Conservation (phyloP, 2,329 filamentous ascomycete genomes). For the Epicoccum sorghinum region DNA sequence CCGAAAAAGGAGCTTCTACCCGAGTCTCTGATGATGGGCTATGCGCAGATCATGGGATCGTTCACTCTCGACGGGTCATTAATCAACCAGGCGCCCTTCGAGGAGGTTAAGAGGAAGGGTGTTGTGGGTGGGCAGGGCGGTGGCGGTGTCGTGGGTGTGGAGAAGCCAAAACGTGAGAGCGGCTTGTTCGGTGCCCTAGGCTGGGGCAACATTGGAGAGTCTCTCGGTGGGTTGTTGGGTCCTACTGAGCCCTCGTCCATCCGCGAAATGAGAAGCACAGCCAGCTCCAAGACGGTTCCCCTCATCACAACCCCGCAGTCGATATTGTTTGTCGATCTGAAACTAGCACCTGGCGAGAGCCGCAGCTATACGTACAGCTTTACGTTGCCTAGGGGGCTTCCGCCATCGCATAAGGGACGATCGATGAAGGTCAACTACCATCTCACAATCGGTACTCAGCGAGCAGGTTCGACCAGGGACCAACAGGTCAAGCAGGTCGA, state of each 20-base stretch:
- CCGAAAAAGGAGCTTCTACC: constrained; percentile 53
- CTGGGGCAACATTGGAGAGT: constrained; percentile 87
- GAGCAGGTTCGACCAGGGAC: constrained; percentile 76
- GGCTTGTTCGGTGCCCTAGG: constrained; percentile 83
- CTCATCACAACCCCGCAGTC: constrained; percentile 95
- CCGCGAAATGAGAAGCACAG: constrained; percentile 90
- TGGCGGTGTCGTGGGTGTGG: constrained; percentile 82
- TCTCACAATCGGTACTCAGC: constrained; percentile 88
- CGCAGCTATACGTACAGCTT: constrained; percentile 87
- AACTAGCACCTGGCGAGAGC: constrained; percentile 86
- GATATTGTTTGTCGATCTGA: constrained; percentile 91
- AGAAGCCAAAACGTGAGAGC: constrained; percentile 74
- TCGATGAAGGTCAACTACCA: constrained; percentile 94
- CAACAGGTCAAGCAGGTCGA: constrained; percentile 87
- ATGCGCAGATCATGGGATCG: constrained; percentile 89
- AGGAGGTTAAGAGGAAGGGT: constrained; percentile 93
- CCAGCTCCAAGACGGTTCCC: constrained; percentile 84
- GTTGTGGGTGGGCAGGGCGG: constrained; percentile 83
- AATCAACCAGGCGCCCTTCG: constrained; percentile 86
- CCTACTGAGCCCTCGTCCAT: constrained; percentile 88
- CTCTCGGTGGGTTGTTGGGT: constrained; percentile 85
- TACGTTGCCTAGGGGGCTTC: constrained; percentile 83
- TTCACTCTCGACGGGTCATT: constrained; percentile 92
- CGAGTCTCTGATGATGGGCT: constrained; percentile 96
- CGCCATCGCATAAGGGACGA: constrained; percentile 87